phyloP scores from a whole-genome alignment of 495 filamentous ascomycete species.

The Thermochaetoides thermophila region DNA sequence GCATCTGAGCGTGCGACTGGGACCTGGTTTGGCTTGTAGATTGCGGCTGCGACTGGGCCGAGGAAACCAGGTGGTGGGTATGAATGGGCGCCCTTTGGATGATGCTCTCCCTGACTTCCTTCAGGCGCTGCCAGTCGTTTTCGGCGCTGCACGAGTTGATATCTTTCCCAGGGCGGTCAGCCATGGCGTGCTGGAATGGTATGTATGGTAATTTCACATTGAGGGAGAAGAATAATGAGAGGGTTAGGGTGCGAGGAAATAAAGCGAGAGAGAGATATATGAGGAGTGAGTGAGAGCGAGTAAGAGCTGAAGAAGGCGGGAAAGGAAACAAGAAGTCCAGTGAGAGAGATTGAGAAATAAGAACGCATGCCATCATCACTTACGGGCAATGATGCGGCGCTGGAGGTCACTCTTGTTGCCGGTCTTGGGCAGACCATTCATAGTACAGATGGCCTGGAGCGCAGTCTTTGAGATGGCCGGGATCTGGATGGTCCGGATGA shows the following conservation, averaged over 20 bases:
- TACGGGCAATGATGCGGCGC: constrained; percentile 57
- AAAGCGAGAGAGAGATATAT: background rate
- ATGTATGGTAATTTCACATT: too few relatives aligned
- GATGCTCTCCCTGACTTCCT: constrained; percentile 14
- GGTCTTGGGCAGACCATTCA: constrained; percentile 52
- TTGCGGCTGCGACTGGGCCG: too few relatives aligned
- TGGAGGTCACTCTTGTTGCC: constrained; percentile 75
- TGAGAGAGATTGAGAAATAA: background rate
- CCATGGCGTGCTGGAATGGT: too few relatives aligned
- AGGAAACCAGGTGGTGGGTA: too few relatives aligned
- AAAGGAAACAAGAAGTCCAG: background rate
- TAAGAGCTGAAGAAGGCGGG: too few relatives aligned
- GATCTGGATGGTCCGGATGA: constrained; percentile 18
- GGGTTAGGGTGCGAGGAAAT: background rate
- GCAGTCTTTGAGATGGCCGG: constrained; percentile 44
- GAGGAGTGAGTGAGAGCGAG: too few relatives aligned
- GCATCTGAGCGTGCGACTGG: too few relatives aligned
- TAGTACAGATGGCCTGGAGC: constrained; percentile 57
- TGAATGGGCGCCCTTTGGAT: constrained; percentile 3
- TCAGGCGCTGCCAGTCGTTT: constrained; percentile 10
- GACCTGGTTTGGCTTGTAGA: too few relatives aligned
- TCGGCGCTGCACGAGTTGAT: constrained; percentile 6
- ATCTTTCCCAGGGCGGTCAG: constrained; percentile 6
- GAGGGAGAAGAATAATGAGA: too few relatives aligned
- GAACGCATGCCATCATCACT: too few relatives aligned